Conservation (phyloP, 176 grass and related monocot species). For the Triticum aestivum region IWGSC_CS_RefSeq_v2.1 NC_057814.1:581741073-581741572, state of each 20-base stretch:
- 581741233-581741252: conserved; percentile 36
- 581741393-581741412: neutral
- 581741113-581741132: neutral
- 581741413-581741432: neutral
- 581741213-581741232: conserved; percentile 22
- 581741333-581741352: conserved; percentile 35
- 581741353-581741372: conserved; percentile 1
- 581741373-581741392: neutral
- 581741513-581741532: conserved; percentile 20
- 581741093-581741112: neutral
- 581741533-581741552: conserved; percentile 32
- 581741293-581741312: conserved; percentile 18
- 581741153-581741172: neutral
- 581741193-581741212: conserved; percentile 34
- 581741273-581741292: conserved; percentile 20
- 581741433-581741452: conserved; percentile 48
- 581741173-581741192: neutral
- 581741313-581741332: conserved; percentile 17
- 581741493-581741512: conserved; percentile 20
- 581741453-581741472: conserved; percentile 9
- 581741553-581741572: conserved; percentile 48
- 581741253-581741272: conserved; percentile 39
- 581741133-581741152: neutral
- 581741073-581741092: conserved; percentile 36
- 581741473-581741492: conserved; percentile 40